Conservation (phyloP, 2,329 filamentous ascomycete species). For the Cladosporium sp. region DNA sequence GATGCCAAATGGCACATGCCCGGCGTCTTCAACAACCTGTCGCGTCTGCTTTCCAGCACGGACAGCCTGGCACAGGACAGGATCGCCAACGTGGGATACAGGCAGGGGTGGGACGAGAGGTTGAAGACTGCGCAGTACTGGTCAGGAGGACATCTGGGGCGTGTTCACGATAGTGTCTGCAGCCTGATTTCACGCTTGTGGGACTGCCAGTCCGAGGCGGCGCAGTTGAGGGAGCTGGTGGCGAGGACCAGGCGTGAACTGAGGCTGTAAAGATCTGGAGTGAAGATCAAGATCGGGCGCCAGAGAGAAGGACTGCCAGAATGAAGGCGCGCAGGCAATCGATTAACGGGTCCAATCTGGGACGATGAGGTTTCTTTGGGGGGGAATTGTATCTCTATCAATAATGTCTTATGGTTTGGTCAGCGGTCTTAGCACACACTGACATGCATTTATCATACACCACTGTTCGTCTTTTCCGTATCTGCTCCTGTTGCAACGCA, state of each 20-base stretch:
- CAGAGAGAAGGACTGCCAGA: no score
- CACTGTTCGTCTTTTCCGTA: background rate
- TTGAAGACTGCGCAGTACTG: background rate
- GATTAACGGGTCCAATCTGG: no score
- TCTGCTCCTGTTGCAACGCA: conserved; percentile 12
- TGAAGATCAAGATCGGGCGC: background rate
- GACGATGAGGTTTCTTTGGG: background rate
- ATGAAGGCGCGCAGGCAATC: no score
- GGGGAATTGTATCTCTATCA: background rate
- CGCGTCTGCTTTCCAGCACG: background rate
- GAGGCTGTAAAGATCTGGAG: background rate
- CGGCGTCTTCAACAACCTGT: background rate
- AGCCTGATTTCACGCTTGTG: background rate
- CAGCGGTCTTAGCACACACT: background rate
- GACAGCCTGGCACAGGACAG: background rate
- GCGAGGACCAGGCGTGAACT: background rate
- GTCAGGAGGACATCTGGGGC: background rate
- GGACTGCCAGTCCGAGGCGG: background rate
- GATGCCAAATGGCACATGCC: background rate
- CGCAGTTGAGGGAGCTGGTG: background rate
- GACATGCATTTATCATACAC: conserved; percentile 1
- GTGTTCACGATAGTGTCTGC: background rate
- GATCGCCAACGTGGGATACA: background rate
- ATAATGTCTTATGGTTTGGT: background rate
- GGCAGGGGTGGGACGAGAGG: background rate